Evolutionary conservation across 2,329 filamentous ascomycete genomes (phyloP), one percentile per base, ranked within the genome.

Genomic region (Penicillium sp.): DNA sequence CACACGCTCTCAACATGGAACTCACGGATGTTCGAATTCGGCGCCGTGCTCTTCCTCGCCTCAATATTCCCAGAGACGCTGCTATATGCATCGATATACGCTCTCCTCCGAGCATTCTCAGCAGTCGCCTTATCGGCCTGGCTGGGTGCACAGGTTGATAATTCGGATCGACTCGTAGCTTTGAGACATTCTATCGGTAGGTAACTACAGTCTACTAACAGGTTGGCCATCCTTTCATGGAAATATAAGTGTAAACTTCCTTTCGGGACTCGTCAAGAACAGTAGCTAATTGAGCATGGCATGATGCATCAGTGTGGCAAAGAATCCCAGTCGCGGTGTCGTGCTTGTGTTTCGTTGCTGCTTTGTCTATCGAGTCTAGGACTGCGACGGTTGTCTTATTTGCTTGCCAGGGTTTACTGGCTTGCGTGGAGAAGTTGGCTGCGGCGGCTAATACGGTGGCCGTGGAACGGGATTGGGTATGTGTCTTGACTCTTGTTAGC

Each of bases 381-480:
- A 4, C 10, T 7, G 12, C 58, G 1, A 42, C 37, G 7, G 42
- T 40, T 9, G 28, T 67, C 0, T 49, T 75, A 2, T 63, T 75
- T 50, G 56, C 58, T 2, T 27, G 62, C 2, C 62, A 72, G n/a
- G 74, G 78, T 0, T 14, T 80, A 0, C 68, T 88, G 37, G 83
- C 84, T 0, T 87, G 85, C 48, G 60, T 84, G 1, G 87, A 90
- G 67, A 90, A 89, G 64, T 66, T 88, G 8, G 76, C 75, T 12
- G 76, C 82, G 1, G 75, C 84, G 5, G 76, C 82, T 64, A 89
- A 89, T 62, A 74, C 80, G 0, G 79, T 89, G 0, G 75, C 86
- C 0, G 77, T 90, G 0, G 87, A 89, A 64, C 74, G 82, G 59
- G 87, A 90, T 58, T 89, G 86, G 86, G 69, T 74, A 54, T 41